Conservation (phyloP, 2,329 filamentous ascomycete species). For the Orbilia javanica region DNA sequence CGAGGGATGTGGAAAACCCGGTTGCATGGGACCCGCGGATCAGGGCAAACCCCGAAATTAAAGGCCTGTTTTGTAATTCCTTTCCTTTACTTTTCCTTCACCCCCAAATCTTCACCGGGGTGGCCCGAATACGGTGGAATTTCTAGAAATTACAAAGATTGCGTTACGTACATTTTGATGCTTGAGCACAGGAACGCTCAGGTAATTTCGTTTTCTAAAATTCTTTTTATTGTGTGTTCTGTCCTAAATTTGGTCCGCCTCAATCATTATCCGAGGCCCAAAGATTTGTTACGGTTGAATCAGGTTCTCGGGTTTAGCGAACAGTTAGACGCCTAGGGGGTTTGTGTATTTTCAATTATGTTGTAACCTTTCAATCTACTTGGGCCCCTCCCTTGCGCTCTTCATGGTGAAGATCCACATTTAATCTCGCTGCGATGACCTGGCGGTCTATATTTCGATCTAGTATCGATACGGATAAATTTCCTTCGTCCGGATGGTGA, state of each 20-base stretch:
- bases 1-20: conserved; percentile 34
- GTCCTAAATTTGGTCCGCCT: conserved; percentile 11
- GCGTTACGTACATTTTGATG: conserved; percentile 12
- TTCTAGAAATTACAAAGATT: conserved; percentile 23
- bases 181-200: conserved; percentile 25
- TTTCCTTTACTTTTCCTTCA: no score
- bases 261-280: not conserved
- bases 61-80: conserved; percentile 25
- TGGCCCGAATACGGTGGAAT: not conserved
- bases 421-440: conserved; percentile 31
- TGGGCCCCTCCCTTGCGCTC: not conserved
- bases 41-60: conserved; percentile 36
- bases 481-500: conserved; percentile 22
- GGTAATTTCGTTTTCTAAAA: conserved; percentile 8
- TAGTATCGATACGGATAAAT: conserved; percentile 56
- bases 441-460: conserved; percentile 33
- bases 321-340: not conserved
- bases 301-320: conserved; percentile 16
- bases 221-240: not conserved
- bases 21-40: not conserved
- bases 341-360: not conserved
- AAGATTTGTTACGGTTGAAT: conserved; percentile 11
- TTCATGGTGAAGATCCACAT: conserved; percentile 37
- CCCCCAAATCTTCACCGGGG: not conserved
- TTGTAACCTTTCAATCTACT: conserved; percentile 15